Base-by-base conservation (phyloP, 208 protist genomes). In the Entamoeba nuttalli region DNA sequence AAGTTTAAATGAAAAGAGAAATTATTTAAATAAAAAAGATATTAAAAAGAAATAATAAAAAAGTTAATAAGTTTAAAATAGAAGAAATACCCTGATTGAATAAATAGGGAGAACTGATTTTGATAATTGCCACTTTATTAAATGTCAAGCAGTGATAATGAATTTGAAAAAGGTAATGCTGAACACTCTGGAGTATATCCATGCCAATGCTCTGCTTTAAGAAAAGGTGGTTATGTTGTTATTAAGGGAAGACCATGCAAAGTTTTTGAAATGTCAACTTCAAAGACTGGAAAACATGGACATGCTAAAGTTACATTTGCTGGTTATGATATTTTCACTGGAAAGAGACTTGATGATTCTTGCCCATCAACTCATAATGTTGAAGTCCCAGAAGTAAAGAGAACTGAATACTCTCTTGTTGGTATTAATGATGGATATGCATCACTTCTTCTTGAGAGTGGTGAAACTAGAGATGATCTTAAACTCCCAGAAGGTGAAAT, bases 241-340 rank as follows among this genome's bases (percentile, higher is more conserved):
- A 93, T 97, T 0, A 96, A 97, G 57, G 94, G 93, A n/a, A 44
- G 71, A 19, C 96, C 96, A 25, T 95, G 95, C 95, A 97, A 96
- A 62, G 51, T 97, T 25, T 25, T 44, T 73, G 71, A 96, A 14
- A 73, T 93, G 57, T 93, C 55, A 14, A 50, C 51, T 30, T 96
- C 94, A 2, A 97, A 97, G 62, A 96, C 96, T 41, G 96, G 96
- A n/a, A 97, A 97, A 95, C 96, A 97, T 51, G 96, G 96, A 94
- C 96, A 96, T 41, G 96, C 96, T n/a, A 97, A 96, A 52, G 55
- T 25, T 50, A 94, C 25, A 7, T 93, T 95, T 44, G 62, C 51
- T 50, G 95, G 73, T 51, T 57, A 94, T 62, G 95, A 97, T 55
- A 97, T 97, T 94, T 97, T 97, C 57, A 95, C 73, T 50, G 95